phyloP scores from a whole-genome alignment of 768 basidiomycete genomes.

The Lyophyllum atratum region DNA sequence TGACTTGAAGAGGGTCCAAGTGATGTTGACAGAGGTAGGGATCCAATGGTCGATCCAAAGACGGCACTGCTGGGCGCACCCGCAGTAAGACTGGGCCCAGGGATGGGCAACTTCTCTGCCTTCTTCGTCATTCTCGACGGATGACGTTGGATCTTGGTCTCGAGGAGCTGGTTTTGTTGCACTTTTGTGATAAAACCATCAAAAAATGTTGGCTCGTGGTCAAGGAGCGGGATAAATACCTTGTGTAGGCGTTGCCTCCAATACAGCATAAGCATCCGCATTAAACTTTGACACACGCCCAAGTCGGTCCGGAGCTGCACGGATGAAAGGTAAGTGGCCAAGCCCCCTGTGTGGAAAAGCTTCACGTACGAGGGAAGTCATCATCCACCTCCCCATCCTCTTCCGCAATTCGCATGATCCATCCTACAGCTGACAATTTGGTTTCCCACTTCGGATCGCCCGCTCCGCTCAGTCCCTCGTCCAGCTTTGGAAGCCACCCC shows the following conservation, averaged over 20 bases:
- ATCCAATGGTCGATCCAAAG: slow-evolving; percentile 44
- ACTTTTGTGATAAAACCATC: slow-evolving; percentile 36
- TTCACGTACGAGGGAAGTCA: slow-evolving; percentile 84
- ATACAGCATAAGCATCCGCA: slow-evolving; percentile 86
- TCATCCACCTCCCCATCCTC: slow-evolving; percentile 99
- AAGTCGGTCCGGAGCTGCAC: slow-evolving; percentile 85
- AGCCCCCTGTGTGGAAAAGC: slow-evolving; percentile 28
- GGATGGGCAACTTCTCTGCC: slow-evolving; percentile 47
- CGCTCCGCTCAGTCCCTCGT: slow-evolving; percentile 61
- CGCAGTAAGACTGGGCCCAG: slow-evolving; percentile 38
- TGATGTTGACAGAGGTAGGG: slow-evolving; percentile 62
- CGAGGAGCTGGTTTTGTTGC: slow-evolving; percentile 79
- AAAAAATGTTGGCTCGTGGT: background rate
- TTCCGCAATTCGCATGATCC: slow-evolving; percentile 93
- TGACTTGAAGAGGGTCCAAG: slow-evolving; percentile 70
- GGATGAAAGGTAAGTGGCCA: slow-evolving; percentile 5
- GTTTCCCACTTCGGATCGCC: slow-evolving; percentile 62
- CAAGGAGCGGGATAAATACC: slow-evolving; percentile 39
- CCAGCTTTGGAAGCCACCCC: slow-evolving; percentile 74
- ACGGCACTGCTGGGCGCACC: slow-evolving; percentile 46
- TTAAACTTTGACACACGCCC: slow-evolving; percentile 87
- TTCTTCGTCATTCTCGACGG: slow-evolving; percentile 75
- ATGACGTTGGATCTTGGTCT: slow-evolving; percentile 79
- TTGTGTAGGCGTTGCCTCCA: slow-evolving; percentile 74
- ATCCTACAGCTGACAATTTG: slow-evolving; percentile 76